Evolutionary conservation across 768 basidiomycete genomes (phyloP).

Genomic region (Boletus fagicola): DNA sequence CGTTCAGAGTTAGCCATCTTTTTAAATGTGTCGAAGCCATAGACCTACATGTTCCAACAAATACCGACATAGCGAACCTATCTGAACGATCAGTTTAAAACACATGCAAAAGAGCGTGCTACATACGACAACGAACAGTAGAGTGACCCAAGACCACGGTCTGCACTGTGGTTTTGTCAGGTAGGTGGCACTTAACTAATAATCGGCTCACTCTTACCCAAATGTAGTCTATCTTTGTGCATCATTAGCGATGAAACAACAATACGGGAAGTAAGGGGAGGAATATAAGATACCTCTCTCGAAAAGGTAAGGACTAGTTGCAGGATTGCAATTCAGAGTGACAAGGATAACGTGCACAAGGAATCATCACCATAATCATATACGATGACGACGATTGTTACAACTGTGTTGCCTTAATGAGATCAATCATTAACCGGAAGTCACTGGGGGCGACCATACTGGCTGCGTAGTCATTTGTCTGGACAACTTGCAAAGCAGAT

Average conservation of each 20-base stretch:
- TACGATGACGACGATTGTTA: constrained; percentile 3
- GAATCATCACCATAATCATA: constrained; percentile 15
- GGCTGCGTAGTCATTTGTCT: neutral
- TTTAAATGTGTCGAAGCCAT: neutral
- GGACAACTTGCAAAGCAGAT: neutral
- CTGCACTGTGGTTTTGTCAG: neutral
- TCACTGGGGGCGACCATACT: neutral
- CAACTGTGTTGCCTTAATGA: neutral
- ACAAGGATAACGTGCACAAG: neutral
- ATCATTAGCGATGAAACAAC: neutral
- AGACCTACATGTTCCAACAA: constrained; percentile 6
- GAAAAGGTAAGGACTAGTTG: constrained; percentile 13
- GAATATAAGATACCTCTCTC: constrained; percentile 3
- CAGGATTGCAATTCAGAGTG: neutral
- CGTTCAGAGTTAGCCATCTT: neutral
- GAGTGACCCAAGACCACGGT: constrained; percentile 7
- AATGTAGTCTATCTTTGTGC: constrained; percentile 9
- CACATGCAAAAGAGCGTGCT: neutral
- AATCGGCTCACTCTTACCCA: constrained; percentile 3
- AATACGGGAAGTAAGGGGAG: too few relatives aligned
- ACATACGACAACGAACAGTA: constrained; percentile 9
- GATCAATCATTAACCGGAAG: neutral
- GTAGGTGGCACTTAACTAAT: too few relatives aligned
- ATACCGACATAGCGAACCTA: constrained; percentile 13
- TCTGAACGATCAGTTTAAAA: neutral